A percentile compares a stretch with the other conserved stretches of the same genome.
phyloP scores from a whole-genome alignment of 208 protist genomes.

The Porcisia deanei region DNA sequence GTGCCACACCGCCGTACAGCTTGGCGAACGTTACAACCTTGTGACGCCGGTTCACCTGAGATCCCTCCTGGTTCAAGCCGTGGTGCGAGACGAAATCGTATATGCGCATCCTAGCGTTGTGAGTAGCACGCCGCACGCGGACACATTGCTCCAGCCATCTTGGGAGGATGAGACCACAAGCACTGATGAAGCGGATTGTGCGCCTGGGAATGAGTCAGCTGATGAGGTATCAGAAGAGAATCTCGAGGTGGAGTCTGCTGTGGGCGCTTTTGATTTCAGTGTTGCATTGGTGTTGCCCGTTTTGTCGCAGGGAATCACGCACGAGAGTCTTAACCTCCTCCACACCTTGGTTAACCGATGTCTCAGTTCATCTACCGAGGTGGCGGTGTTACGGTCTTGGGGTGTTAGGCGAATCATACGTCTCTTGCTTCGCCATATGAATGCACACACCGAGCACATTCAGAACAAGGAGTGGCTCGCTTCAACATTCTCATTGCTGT shows the following conservation, averaged over 20 bases:
- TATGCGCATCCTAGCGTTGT: conserved; percentile 9
- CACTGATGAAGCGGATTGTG: conserved; percentile 9
- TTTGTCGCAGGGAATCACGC: conserved; percentile 33
- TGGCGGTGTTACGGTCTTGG: conserved; percentile 53
- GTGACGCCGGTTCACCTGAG: conserved; percentile 33
- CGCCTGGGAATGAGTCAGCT: not conserved
- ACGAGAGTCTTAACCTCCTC: conserved; percentile 49
- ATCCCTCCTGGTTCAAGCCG: conserved; percentile 33
- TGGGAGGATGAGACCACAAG: conserved; percentile 27
- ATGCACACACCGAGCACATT: conserved; percentile 20
- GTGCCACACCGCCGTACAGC: conserved; percentile 31
- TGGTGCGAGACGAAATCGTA: conserved; percentile 35
- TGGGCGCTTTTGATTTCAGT: conserved; percentile 68
- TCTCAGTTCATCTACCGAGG: conserved; percentile 29
- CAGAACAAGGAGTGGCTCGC: conserved; percentile 46
- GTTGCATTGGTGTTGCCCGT: conserved; percentile 51
- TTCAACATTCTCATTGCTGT: conserved; percentile 44
- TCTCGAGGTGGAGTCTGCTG: conserved; percentile 22
- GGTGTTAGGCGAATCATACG: conserved; percentile 64
- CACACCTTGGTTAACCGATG: conserved; percentile 66
- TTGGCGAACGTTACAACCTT: conserved; percentile 32
- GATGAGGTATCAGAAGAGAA: conserved; percentile 12
- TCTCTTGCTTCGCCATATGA: conserved; percentile 55
- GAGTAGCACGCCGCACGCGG: conserved; percentile 24
- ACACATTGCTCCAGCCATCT: conserved; percentile 18